A percentile compares a stretch with the other conserved stretches of the same genome.
Conservation (phyloP, 129 eudicot genomes). For the Tagetes patula region DNA sequence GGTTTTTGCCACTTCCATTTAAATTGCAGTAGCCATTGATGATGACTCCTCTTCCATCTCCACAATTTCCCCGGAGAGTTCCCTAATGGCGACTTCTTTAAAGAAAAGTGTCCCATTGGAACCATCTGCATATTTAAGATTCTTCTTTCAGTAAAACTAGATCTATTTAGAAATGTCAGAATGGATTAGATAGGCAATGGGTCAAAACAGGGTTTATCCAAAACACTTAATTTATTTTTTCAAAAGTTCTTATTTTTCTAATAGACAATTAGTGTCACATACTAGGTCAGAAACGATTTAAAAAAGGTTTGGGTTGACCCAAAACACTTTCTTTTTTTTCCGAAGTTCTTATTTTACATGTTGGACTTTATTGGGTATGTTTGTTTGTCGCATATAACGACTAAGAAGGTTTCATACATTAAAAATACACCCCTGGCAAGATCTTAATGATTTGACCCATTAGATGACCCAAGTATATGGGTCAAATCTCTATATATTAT, state of each 20-base stretch:
- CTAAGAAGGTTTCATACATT: background rate
- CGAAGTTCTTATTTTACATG: too few relatives aligned
- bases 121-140: constrained; percentile 60
- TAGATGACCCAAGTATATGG: background rate
- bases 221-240: background rate
- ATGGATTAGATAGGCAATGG: background rate
- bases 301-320: background rate
- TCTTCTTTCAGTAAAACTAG: constrained; percentile 1
- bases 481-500: too few relatives aligned
- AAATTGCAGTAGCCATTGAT: constrained; percentile 94
- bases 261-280: too few relatives aligned
- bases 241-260: background rate
- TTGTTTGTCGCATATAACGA: background rate
- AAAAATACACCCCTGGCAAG: background rate
- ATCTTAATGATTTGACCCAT: background rate
- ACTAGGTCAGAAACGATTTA: background rate
- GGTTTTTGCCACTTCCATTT: constrained; percentile 99
- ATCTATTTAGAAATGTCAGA: background rate
- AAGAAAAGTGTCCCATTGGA: constrained; percentile 70
- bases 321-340: too few relatives aligned
- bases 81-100: constrained; percentile 63
- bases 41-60: constrained; percentile 99
- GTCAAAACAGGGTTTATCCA: background rate
- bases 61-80: constrained; percentile 79
- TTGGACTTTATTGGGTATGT: too few relatives aligned